These are phyloP conservation scores for Ceriops decandra DNA, from an alignment of 345 rosid species.

Conservation along the genomic window DNA sequence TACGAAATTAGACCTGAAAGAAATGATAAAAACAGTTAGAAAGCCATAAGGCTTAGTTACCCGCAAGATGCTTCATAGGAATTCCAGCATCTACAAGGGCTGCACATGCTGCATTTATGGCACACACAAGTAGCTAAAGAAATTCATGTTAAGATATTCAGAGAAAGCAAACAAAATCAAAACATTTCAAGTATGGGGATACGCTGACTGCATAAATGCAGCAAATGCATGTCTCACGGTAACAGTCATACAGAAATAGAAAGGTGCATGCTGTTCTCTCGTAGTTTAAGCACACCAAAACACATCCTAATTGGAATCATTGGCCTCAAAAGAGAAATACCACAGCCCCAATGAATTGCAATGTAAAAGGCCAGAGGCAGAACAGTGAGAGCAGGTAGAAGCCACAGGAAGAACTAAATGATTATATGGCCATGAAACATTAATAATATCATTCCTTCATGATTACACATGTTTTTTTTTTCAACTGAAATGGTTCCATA, in stretches of 20 bases:
- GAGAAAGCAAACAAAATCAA: not conserved
- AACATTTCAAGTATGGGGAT: not conserved
- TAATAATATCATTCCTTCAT: too few species aligned
- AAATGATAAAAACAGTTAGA: not conserved
- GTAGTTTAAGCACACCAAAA: not conserved
- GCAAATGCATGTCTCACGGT: not conserved
- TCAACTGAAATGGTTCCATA: too few species aligned
- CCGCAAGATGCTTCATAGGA: constrained; percentile 90
- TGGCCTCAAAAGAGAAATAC: not conserved
- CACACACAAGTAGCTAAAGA: constrained; percentile 82
- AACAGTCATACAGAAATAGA: too few species aligned
- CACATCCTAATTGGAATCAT: not conserved
- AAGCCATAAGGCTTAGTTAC: constrained; percentile 30
- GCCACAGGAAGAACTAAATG: too few species aligned
- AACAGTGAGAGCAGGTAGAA: not conserved
- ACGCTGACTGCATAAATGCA: not conserved
- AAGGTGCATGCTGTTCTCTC: not conserved
- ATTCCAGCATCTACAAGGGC: constrained; percentile 97
- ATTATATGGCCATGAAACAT: too few species aligned
- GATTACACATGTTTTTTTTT: too few species aligned
- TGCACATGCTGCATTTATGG: constrained; percentile 90
- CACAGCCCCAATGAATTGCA: not conserved
- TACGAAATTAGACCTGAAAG: constrained; percentile 7
- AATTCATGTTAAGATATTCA: constrained; percentile 40
- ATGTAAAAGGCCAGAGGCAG: not conserved